phyloP scores from a whole-genome alignment of 2,329 filamentous ascomycete genomes.

The Monosporascus sp. region DNA sequence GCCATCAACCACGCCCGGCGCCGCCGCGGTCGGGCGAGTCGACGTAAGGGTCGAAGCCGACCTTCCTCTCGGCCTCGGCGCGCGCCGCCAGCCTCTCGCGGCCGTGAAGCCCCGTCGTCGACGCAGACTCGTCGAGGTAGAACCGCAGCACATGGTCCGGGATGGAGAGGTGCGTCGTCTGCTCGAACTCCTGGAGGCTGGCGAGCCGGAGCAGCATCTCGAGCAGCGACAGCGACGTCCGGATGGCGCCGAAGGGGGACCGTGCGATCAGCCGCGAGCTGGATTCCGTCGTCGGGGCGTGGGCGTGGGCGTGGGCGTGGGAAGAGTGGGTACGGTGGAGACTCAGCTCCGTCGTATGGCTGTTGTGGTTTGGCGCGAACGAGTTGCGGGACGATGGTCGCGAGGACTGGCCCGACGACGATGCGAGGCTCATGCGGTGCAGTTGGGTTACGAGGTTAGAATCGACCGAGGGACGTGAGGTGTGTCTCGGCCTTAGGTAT shows the following conservation, averaged over 20 bases:
- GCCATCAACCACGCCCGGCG: neutral
- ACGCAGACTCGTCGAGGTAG: constrained; percentile 62
- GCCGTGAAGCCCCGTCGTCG: constrained; percentile 44
- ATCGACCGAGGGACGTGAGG: constrained; percentile 18
- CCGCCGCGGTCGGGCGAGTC: constrained; percentile 25
- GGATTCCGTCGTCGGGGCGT: neutral
- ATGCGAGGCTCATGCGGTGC: constrained; percentile 40
- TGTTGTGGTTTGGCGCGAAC: neutral
- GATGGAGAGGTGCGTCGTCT: constrained; percentile 82
- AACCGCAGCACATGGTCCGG: constrained; percentile 85
- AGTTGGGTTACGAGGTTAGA: constrained; percentile 25
- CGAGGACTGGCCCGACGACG: constrained; percentile 7
- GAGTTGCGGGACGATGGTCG: constrained; percentile 16
- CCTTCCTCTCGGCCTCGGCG: constrained; percentile 40
- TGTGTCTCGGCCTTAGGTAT: constrained; percentile 8
- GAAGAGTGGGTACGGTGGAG: neutral
- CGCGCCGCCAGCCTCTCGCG: constrained; percentile 39
- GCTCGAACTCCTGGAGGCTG: constrained; percentile 87
- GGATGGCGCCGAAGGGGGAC: constrained; percentile 48
- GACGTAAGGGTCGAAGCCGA: constrained; percentile 54
- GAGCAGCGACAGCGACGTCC: constrained; percentile 64
- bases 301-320: constrained; percentile 1
- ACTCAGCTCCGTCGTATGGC: neutral
- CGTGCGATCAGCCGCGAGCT: constrained; percentile 30
- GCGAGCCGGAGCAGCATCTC: constrained; percentile 84